These are phyloP conservation scores for Leavenworthia alabamica DNA, from an alignment of 345 rosid genomes.

Conservation along the genomic window DNA sequence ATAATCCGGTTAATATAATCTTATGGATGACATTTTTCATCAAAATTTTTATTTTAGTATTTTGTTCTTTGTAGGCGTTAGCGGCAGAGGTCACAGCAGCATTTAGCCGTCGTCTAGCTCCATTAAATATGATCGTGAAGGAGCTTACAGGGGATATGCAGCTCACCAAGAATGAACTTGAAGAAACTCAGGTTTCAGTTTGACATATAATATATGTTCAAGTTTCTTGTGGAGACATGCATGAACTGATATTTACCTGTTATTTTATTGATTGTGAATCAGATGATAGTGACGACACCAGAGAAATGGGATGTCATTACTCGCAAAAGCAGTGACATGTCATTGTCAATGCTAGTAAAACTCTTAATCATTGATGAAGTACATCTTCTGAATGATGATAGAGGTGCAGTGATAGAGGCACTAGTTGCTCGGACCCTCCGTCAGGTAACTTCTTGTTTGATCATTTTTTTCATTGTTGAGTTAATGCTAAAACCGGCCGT, in stretches of 20 bases:
- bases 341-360: slow-evolving; percentile 93
- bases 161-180: slow-evolving; percentile 80
- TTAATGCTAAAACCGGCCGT: neutral
- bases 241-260: slow-evolving; percentile 13
- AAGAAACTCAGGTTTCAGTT: slow-evolving; percentile 81
- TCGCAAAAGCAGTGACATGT: slow-evolving; percentile 98
- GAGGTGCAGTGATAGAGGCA: slow-evolving; percentile 98
- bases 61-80: slow-evolving; percentile 56
- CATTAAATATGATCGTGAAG: slow-evolving; percentile 82
- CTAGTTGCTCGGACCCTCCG: slow-evolving; percentile 97
- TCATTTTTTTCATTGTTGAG: neutral
- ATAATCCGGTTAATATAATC: neutral
- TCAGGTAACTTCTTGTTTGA: slow-evolving; percentile 51
- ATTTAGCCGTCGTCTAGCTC: slow-evolving; percentile 84
- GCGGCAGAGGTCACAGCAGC: slow-evolving; percentile 96
- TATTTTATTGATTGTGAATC: slow-evolving; percentile 24
- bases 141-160: slow-evolving; percentile 99
- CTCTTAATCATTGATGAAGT: slow-evolving; percentile 97
- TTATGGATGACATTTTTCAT: neutral
- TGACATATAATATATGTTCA: slow-evolving; percentile 8
- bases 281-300: slow-evolving; percentile 99
- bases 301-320: slow-evolving; percentile 99
- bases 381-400: slow-evolving; percentile 96
- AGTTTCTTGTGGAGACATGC: slow-evolving; percentile 4
- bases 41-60: slow-evolving; percentile 1